phyloP scores from a whole-genome alignment of 306 rosid species.

The Lathyrus sativus region DNA sequence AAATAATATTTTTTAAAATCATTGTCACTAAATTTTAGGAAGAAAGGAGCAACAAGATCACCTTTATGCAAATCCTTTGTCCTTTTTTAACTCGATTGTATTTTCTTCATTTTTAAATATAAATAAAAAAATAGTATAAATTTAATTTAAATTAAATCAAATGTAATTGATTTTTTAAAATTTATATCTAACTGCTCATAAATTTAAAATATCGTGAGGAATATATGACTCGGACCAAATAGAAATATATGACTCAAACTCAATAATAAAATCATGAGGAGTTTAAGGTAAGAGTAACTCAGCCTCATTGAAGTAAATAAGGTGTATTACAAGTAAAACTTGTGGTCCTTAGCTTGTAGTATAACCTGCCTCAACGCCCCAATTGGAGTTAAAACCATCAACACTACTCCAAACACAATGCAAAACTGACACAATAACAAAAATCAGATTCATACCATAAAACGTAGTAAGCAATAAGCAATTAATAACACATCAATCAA shows the following conservation, averaged over 20 bases:
- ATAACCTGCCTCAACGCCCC: constrained; percentile 70
- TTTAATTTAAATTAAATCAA: too few species aligned
- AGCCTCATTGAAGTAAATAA: neutral
- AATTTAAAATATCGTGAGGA: too few species aligned
- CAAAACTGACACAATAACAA: constrained; percentile 52
- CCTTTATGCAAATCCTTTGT: too few species aligned
- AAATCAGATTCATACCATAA: neutral
- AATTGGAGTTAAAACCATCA: constrained; percentile 59
- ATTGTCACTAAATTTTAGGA: too few species aligned
- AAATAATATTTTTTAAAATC: too few species aligned
- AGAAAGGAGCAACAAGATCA: too few species aligned
- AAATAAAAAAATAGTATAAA: too few species aligned
- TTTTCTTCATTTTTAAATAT: too few species aligned
- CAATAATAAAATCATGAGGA: neutral
- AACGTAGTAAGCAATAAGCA: neutral
- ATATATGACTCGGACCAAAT: neutral
- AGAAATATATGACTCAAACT: neutral
- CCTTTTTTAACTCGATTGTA: too few species aligned
- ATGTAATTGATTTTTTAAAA: too few species aligned
- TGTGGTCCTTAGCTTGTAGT: constrained; percentile 46
- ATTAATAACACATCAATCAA: neutral
- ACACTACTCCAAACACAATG: constrained; percentile 51
- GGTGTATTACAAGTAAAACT: constrained; percentile 49
- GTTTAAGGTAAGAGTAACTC: neutral
- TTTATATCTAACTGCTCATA: too few species aligned